Evolutionary conservation across 306 rosid species (phyloP).

Genomic region (Dalbergia cochinchinensis): DNA sequence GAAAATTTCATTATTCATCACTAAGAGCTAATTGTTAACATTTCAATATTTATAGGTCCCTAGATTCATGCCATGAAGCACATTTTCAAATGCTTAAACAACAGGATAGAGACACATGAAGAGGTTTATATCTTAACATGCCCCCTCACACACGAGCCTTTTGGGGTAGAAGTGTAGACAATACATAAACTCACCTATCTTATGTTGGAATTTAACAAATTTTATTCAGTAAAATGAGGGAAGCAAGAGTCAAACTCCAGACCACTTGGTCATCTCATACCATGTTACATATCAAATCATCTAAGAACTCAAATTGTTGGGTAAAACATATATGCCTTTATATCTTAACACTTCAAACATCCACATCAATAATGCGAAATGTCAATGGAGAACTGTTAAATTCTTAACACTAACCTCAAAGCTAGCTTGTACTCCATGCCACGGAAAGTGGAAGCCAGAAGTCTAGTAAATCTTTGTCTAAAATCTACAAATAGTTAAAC

Average conservation of each 20-base stretch:
- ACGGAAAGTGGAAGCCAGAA: slow-evolving; percentile 70
- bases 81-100: too few species aligned
- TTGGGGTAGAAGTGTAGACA: too few species aligned
- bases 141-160: too few species aligned
- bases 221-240: too few species aligned
- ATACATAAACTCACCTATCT: too few species aligned
- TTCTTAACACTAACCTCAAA: slow-evolving; percentile 70
- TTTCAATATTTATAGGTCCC: background rate
- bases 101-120: too few species aligned
- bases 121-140: too few species aligned
- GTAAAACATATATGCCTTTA: background rate
- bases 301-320: background rate
- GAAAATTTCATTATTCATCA: background rate
- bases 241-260: background rate
- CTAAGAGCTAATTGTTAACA: background rate
- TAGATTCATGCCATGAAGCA: background rate
- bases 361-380: slow-evolving; percentile 17
- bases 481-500: slow-evolving; percentile 62
- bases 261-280: background rate
- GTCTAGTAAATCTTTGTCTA: slow-evolving; percentile 75
- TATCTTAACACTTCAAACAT: background rate
- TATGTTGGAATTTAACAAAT: too few species aligned
- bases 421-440: slow-evolving; percentile 86
- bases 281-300: background rate
- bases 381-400: slow-evolving; percentile 11